phyloP scores from a whole-genome alignment of 805 yeast genomes.

The Teunomyces gatunensis region DNA sequence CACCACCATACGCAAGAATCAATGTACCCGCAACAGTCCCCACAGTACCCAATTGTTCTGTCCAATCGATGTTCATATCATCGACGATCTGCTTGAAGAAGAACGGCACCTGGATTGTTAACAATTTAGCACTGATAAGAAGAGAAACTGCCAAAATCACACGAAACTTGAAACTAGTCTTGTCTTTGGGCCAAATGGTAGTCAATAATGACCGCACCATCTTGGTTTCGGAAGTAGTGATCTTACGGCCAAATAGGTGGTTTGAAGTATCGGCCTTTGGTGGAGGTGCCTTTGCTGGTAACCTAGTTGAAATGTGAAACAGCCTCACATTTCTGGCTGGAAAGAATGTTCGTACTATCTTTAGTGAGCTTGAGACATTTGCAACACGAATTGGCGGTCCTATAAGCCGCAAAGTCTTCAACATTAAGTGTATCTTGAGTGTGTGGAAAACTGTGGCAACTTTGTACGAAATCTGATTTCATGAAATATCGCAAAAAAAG shows the following conservation, averaged over 20 bases:
- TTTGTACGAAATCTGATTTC: not conserved
- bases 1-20: conserved; percentile 86
- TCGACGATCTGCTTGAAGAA: conserved; percentile 85
- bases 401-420: not conserved
- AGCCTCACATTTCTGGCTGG: not conserved
- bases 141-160: conserved; percentile 74
- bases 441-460: not conserved
- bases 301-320: not conserved
- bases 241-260: conserved; percentile 25
- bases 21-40: conserved; percentile 64
- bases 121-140: conserved; percentile 73
- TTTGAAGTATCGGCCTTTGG: conserved; percentile 10
- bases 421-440: not conserved
- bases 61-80: conserved; percentile 90
- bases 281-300: not conserved
- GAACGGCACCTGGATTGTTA: conserved; percentile 95
- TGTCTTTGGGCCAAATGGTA: conserved; percentile 80
- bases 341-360: not conserved
- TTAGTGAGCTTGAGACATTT: not conserved
- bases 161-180: conserved; percentile 62
- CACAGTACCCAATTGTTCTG: conserved; percentile 55
- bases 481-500: no score
- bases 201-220: conserved; percentile 63
- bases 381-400: not conserved
- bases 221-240: conserved; percentile 41